A percentile compares a stretch with the other conserved stretches of the same genome.
Conservation (phyloP, 768 basidiomycete genomes). For the Leccinum imitatum region DNA sequence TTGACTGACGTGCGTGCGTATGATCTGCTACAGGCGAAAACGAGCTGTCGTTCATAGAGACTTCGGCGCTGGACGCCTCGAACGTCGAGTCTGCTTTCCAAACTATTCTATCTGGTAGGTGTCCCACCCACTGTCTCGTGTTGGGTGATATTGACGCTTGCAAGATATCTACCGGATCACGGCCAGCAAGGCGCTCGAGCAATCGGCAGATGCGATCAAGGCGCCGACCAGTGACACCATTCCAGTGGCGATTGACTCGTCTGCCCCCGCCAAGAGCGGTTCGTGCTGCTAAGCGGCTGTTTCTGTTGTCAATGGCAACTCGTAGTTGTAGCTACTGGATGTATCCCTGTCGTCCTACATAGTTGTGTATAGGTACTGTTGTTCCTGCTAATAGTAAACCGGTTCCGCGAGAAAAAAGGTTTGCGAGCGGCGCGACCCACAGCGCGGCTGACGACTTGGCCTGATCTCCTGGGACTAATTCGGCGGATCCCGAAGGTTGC, state of each 20-base stretch:
- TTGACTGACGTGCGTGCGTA: slow-evolving; percentile 1
- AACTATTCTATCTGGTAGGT: slow-evolving; percentile 86
- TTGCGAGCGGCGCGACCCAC: slow-evolving; percentile 71
- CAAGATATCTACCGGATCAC: slow-evolving; percentile 97
- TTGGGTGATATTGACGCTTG: slow-evolving; percentile 3
- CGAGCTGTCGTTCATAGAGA: slow-evolving; percentile 94
- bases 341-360: slow-evolving; percentile 7
- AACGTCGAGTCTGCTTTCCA: slow-evolving; percentile 99
- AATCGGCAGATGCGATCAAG: slow-evolving; percentile 74
- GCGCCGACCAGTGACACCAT: slow-evolving; percentile 81
- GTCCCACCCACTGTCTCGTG: background rate
- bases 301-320: slow-evolving; percentile 4
- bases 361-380: slow-evolving; percentile 28
- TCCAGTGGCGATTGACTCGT: slow-evolving; percentile 70
- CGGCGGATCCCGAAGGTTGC: slow-evolving; percentile 84
- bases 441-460: slow-evolving; percentile 83
- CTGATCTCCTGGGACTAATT: slow-evolving; percentile 93
- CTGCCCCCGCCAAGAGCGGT: slow-evolving; percentile 48
- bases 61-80: slow-evolving; percentile 98
- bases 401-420: slow-evolving; percentile 49
- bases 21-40: slow-evolving; percentile 70
- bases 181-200: slow-evolving; percentile 92
- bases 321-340: background rate
- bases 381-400: slow-evolving; percentile 25
- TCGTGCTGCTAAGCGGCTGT: slow-evolving; percentile 57